phyloP scores from a whole-genome alignment of 1,284 basidiomycete genomes.

The Retiboletus flavoniger region DNA sequence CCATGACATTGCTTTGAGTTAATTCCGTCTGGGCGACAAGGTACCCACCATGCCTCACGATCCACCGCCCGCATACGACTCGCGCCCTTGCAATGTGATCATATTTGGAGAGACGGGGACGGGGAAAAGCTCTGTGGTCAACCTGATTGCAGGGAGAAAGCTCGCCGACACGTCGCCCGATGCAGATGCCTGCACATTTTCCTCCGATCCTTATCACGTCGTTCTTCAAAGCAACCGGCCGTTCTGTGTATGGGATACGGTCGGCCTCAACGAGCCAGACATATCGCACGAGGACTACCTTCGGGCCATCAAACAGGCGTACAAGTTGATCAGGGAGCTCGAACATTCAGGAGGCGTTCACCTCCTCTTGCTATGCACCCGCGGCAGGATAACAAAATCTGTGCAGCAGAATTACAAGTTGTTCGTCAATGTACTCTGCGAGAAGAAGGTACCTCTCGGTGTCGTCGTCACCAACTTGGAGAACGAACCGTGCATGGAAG shows the following conservation, averaged over 20 bases:
- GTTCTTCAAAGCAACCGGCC: constrained; percentile 10
- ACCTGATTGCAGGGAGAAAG: constrained; percentile 24
- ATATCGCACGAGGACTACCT: constrained; percentile 20
- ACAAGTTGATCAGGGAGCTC: constrained; percentile 33
- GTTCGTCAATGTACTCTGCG: constrained; percentile 28
- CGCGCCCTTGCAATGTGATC: constrained; percentile 22
- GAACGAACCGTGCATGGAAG: constrained; percentile 39
- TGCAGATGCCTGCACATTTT: constrained; percentile 27
- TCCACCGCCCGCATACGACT: constrained; percentile 20
- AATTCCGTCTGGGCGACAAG: constrained; percentile 11
- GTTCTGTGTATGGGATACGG: constrained; percentile 35
- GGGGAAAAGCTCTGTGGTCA: constrained; percentile 32
- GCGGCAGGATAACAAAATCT: constrained; percentile 36
- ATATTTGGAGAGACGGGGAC: constrained; percentile 30
- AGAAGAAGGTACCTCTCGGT: constrained; percentile 34
- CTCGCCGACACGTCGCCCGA: constrained; percentile 27
- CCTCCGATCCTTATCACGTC: constrained; percentile 17
- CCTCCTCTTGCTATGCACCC: constrained; percentile 40
- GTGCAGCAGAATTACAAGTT: constrained; percentile 31
- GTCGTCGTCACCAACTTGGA: constrained; percentile 39
- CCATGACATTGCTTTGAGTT: neutral
- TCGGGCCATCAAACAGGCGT: constrained; percentile 34
- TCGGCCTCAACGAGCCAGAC: constrained; percentile 40
- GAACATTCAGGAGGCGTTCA: constrained; percentile 32
- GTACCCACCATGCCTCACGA: neutral